A percentile compares a stretch with the other conserved stretches of the same genome.
These are phyloP conservation scores for Piper betle DNA, from an alignment of 164 flowering plant species.

Conservation along the genomic window DNA sequence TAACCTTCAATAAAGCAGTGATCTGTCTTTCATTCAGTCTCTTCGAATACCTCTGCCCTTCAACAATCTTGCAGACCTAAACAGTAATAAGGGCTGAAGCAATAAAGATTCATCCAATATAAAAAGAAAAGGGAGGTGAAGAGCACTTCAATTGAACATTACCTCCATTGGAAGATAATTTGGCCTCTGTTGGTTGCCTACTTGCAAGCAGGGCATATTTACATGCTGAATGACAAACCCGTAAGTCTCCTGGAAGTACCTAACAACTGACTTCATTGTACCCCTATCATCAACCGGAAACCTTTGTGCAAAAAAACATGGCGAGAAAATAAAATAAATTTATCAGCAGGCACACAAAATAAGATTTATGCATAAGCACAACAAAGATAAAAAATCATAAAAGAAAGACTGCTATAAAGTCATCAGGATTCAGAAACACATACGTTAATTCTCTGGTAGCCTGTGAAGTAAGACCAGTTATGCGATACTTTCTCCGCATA, in stretches of 20 bases:
- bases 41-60: conserved; percentile 79
- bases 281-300: conserved; percentile 80
- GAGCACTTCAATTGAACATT: neutral
- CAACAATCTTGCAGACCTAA: conserved; percentile 84
- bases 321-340: neutral
- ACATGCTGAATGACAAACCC: conserved; percentile 71
- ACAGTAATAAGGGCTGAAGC: neutral
- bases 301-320: conserved; percentile 14
- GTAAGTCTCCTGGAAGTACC: conserved; percentile 82
- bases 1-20: conserved; percentile 60
- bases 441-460: conserved; percentile 76
- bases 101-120: neutral
- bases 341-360: neutral
- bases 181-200: conserved; percentile 79
- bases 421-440: conserved; percentile 4
- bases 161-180: conserved; percentile 99
- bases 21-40: conserved; percentile 65
- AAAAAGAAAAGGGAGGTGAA: neutral
- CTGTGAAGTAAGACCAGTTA: conserved; percentile 68
- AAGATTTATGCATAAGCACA: neutral
- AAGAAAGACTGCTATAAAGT: neutral
- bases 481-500: conserved; percentile 73
- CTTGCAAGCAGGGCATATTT: conserved; percentile 95
- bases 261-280: conserved; percentile 75
- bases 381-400: neutral